phyloP scores from a whole-genome alignment of 306 rosid genomes.

The Pterocarpus santalinus region DNA sequence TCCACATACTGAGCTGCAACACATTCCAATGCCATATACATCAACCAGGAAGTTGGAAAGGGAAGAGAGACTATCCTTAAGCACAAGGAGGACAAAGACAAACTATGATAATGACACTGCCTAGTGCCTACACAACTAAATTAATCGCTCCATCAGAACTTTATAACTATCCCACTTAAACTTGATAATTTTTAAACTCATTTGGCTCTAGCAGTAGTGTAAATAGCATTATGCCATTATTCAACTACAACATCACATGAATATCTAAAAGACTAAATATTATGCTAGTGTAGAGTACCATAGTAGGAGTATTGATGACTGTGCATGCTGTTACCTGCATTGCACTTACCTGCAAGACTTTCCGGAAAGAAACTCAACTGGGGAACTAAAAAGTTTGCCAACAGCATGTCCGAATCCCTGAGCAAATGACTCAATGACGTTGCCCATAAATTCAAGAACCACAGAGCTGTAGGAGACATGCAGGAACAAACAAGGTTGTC shows the following conservation, averaged over 20 bases:
- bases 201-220: background rate
- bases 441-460: constrained; percentile 54
- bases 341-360: constrained; percentile 81
- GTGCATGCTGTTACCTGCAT: constrained; percentile 61
- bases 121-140: background rate
- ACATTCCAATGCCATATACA: background rate
- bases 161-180: background rate
- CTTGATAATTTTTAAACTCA: background rate
- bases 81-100: background rate
- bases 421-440: constrained; percentile 59
- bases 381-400: constrained; percentile 61
- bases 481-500: too few relatives aligned
- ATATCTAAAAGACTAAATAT: background rate
- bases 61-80: background rate
- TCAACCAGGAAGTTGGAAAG: constrained; percentile 8
- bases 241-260: background rate
- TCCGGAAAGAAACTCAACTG: constrained; percentile 71
- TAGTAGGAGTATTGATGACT: background rate
- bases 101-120: background rate
- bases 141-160: too few relatives aligned
- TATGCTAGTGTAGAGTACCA: background rate
- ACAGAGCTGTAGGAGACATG: too few relatives aligned
- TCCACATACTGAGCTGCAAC: constrained; percentile 69
- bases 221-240: constrained; percentile 1
- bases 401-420: constrained; percentile 59